These are phyloP conservation scores for Aphanomyces astaci DNA, from an alignment of 352 stramenopile species.

Conservation along the genomic window DNA sequence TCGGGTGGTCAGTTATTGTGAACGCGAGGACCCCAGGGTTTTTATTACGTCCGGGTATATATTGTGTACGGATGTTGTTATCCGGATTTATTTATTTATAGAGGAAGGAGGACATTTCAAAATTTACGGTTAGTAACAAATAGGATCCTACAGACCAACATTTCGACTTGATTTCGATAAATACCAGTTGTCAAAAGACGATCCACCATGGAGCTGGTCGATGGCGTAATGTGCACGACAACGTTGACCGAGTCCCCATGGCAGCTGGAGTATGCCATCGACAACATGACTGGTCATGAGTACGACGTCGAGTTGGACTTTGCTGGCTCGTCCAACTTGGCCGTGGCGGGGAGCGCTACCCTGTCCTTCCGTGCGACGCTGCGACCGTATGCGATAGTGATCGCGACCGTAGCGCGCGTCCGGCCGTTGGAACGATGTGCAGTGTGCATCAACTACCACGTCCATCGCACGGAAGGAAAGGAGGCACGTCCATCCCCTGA, in stretches of 20 bases:
- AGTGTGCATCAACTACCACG: neutral
- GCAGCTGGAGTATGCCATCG: neutral
- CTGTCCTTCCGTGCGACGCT: neutral
- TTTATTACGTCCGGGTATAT: too few species aligned
- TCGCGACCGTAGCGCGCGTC: neutral
- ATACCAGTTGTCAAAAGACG: too few species aligned
- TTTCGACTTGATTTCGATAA: too few species aligned
- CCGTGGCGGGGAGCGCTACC: neutral
- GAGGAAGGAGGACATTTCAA: too few species aligned
- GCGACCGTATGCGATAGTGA: neutral
- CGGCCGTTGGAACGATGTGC: neutral
- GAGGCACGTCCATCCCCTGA: neutral
- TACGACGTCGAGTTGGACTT: slow-evolving; percentile 3
- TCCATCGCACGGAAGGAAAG: neutral
- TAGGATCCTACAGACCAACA: too few species aligned
- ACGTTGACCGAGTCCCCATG: neutral
- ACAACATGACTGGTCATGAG: neutral
- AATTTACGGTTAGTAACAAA: too few species aligned
- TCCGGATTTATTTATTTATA: too few species aligned
- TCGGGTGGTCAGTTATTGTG: too few species aligned
- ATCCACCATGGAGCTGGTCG: neutral
- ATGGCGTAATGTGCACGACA: neutral
- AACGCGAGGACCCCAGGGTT: too few species aligned
- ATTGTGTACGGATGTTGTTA: too few species aligned
- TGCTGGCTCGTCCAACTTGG: slow-evolving; percentile 3